A percentile compares a stretch with the other conserved stretches of the same genome.
Conservation (phyloP, 345 rosid species). For the Heritiera littoralis region DNA sequence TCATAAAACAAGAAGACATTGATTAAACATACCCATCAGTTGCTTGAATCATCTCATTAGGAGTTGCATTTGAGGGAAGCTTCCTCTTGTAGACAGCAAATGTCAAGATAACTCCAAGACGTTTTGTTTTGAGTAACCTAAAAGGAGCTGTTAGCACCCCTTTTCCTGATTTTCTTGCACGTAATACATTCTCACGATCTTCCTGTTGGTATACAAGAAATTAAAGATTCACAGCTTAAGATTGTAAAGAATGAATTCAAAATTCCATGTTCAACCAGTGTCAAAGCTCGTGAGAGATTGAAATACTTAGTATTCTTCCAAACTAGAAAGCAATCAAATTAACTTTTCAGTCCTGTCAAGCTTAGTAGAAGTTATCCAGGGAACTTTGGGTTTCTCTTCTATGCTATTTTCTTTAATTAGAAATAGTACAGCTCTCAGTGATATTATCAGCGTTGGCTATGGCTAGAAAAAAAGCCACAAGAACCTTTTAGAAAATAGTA, state of each 20-base stretch:
- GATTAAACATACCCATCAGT: conserved; percentile 71
- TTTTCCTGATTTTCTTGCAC: conserved; percentile 84
- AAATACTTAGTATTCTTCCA: not conserved
- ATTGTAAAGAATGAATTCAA: not conserved
- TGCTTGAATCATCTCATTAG: conserved; percentile 76
- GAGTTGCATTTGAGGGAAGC: conserved; percentile 79
- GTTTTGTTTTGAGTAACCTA: conserved; percentile 76
- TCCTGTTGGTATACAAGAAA: conserved; percentile 54
- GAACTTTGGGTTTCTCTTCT: not conserved
- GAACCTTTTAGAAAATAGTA: conserved; percentile 16
- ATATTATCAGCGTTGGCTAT: not conserved
- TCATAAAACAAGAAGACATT: not conserved
- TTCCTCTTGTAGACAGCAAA: conserved; percentile 87
- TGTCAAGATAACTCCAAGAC: conserved; percentile 95
- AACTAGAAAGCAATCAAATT: not conserved
- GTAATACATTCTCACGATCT: conserved; percentile 85
- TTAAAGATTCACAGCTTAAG: conserved; percentile 17
- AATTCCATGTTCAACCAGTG: not conserved
- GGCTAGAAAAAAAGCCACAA: conserved; percentile 5
- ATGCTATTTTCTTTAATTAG: not conserved
- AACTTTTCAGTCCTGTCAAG: not conserved
- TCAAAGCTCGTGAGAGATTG: not conserved
- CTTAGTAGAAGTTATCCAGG: not conserved
- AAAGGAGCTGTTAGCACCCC: conserved; percentile 98
- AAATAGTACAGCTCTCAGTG: not conserved